Percentiles rank a stretch among this genome's conserved stretches.
phyloP scores from a whole-genome alignment of 441 rosid genomes.

The Corymbia calophylla region DNA sequence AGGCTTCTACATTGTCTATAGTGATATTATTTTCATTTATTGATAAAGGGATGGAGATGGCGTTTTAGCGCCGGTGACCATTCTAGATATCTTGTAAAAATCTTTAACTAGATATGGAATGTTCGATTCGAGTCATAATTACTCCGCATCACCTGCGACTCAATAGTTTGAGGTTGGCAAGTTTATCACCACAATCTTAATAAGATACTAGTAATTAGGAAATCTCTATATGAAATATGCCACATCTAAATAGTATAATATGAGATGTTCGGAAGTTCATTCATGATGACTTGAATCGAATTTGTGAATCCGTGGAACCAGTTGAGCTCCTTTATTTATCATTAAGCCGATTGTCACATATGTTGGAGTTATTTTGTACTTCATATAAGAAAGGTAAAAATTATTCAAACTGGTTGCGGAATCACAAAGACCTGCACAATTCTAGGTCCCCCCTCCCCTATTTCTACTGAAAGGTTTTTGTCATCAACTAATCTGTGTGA shows the following conservation, averaged over 20 bases:
- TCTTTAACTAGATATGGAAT: neutral
- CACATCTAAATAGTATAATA: neutral
- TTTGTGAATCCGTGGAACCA: neutral
- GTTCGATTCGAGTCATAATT: neutral
- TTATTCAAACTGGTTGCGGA: neutral
- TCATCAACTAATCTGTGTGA: no score
- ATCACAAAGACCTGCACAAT: neutral
- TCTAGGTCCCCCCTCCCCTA: neutral
- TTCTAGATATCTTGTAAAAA: neutral
- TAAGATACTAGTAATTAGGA: neutral
- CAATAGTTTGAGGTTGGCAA: neutral
- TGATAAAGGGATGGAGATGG: neutral
- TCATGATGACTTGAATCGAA: neutral
- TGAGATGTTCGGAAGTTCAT: neutral
- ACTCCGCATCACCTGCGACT: accelerated
- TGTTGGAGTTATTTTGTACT: neutral
- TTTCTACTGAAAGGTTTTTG: no score
- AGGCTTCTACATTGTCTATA: neutral
- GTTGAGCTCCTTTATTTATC: neutral
- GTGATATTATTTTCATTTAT: neutral
- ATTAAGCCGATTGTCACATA: neutral
- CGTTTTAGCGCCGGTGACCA: neutral
- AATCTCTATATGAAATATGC: neutral
- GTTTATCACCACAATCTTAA: neutral
- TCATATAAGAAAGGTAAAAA: neutral